Base-by-base conservation (phyloP, 2,329 filamentous ascomycete genomes). In the Colletotrichum echinochloae region DNA sequence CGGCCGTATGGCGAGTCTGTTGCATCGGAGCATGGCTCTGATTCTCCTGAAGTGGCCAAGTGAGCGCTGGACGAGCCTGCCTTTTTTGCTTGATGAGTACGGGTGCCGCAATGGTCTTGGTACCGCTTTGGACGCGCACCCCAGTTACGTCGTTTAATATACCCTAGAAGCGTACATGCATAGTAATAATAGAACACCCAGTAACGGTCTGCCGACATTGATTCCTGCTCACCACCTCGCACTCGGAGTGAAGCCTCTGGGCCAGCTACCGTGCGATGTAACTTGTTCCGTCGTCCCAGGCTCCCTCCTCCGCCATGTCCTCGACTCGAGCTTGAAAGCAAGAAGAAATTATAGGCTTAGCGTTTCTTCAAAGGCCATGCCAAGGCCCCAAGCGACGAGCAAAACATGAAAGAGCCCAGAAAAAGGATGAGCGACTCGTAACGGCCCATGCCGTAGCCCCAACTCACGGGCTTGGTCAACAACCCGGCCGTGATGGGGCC, bases 1-100 rank as follows among this genome's bases (percentile, higher is more conserved):
- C 77, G 81, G 71, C 85, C 86, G 9, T 59, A 73, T n/a, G 72
- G 71, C 48, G 64, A 63, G 51, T 39, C 68, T 12, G 46, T 71
- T 20, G 5, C 64, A 3, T 71, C 68, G 28, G 68, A 57, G 18
- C 44, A 62, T 20, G 52, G 37, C 30, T 6, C 52, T 2, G 23
- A 4, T 8, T 54, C 64, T 5, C 60, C 33, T 3, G 48, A 68
- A 7, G 64, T 68, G 12, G 12, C 68, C 30, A 71, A 71, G 28
- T 68, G 54, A 16, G 2, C 12, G 18, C 6, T 11, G 18, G 3
- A 1, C 26, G 18, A 9, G n/a, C 9, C 28, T 2, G 1, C 1
- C 20, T 3, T 37, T 23, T 18, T 2, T 44, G 5, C 1, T 62
- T 62, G 30, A 6, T 20, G 28, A 12, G 35, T 6, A 8, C 23